phyloP scores from a whole-genome alignment of 2,329 filamentous ascomycete species.

The Clarireedia homoeocarpa region DNA sequence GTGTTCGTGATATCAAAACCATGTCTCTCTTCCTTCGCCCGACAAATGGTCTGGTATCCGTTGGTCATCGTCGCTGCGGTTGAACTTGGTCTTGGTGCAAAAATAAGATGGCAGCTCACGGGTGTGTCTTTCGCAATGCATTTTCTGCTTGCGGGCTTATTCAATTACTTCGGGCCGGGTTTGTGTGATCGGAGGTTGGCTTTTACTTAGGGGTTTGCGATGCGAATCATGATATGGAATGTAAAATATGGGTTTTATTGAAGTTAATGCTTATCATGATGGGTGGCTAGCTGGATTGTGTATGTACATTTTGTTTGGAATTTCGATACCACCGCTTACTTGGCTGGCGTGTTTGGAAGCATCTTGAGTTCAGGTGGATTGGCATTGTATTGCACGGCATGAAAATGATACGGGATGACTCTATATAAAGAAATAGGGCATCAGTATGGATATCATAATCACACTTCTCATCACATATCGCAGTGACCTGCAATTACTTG shows the following conservation, averaged over 20 bases:
- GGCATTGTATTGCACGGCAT: too few species aligned
- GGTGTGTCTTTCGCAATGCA: slow-evolving; percentile 39
- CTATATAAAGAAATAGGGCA: too few species aligned
- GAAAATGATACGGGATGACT: too few species aligned
- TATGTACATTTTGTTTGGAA: background rate
- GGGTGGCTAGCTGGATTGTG: background rate
- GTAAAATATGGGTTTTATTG: too few species aligned
- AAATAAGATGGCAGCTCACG: slow-evolving; percentile 32
- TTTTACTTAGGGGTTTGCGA: background rate
- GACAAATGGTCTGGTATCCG: slow-evolving; percentile 55
- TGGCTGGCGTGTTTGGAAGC: too few species aligned
- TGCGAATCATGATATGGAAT: background rate
- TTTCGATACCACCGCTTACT: too few species aligned
- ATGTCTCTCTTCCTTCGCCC: slow-evolving; percentile 65
- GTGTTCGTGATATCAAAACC: slow-evolving; percentile 55
- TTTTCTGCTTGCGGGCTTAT: slow-evolving; percentile 34
- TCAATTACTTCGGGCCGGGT: slow-evolving; percentile 30
- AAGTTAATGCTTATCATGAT: background rate
- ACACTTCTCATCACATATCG: too few species aligned
- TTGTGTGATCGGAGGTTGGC: slow-evolving; percentile 9
- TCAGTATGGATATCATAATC: too few species aligned
- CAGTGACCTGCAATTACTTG: too few species aligned
- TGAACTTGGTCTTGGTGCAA: slow-evolving; percentile 44
- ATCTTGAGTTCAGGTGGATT: too few species aligned
- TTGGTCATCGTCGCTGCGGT: slow-evolving; percentile 61